Percentiles rank a stretch among this genome's conserved stretches.
Conservation (phyloP, 2,329 filamentous ascomycete species). For the Neofusicoccum sp. region DNA sequence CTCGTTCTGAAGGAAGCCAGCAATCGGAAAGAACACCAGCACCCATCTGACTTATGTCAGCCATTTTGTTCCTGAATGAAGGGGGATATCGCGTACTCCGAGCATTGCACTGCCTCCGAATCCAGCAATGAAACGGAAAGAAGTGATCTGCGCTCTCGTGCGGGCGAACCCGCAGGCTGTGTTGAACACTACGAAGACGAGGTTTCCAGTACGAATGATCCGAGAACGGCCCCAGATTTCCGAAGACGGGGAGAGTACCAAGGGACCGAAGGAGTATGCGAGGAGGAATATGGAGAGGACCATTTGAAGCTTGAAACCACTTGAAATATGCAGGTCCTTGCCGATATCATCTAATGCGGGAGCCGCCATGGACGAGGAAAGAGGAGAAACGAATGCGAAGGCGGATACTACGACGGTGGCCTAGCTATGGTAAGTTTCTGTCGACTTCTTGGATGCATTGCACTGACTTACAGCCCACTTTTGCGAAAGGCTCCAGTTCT, state of each 20-base stretch:
- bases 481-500: constrained; percentile 3
- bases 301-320: constrained; percentile 29
- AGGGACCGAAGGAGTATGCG: constrained; percentile 43
- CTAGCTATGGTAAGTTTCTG: background rate
- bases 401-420: constrained; percentile 47
- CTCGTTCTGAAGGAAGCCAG: constrained; percentile 64
- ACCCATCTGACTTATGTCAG: constrained; percentile 10
- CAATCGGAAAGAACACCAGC: constrained; percentile 52
- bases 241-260: constrained; percentile 41
- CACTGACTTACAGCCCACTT: constrained; percentile 11
- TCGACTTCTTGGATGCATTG: too few relatives aligned
- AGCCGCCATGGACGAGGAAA: constrained; percentile 44
- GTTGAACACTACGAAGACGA: constrained; percentile 41
- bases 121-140: constrained; percentile 41
- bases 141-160: constrained; percentile 36
- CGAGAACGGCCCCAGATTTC: constrained; percentile 39
- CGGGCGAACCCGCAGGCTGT: constrained; percentile 44
- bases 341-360: constrained; percentile 38
- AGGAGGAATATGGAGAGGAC: constrained; percentile 44
- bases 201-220: constrained; percentile 40
- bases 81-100: constrained; percentile 34
- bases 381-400: constrained; percentile 44
- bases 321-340: constrained; percentile 38
- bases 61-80: background rate
- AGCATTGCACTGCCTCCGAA: constrained; percentile 42